These are phyloP conservation scores for Daldinia grandis DNA, from an alignment of 495 filamentous ascomycete genomes.

Conservation along the genomic window DNA sequence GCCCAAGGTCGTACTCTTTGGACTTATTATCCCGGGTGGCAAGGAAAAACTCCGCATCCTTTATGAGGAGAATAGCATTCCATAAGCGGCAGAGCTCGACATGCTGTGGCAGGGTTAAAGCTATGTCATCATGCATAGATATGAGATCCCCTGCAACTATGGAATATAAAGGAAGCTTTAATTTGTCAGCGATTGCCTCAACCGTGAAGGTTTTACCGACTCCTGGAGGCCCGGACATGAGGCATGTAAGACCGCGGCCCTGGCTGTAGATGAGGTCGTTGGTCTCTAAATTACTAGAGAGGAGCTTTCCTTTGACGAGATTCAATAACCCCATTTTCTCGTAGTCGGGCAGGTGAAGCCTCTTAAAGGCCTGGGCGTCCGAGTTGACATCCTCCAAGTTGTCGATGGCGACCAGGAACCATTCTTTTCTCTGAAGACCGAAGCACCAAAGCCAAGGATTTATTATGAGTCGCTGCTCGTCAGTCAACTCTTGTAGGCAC, in stretches of 20 bases:
- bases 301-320: conserved; percentile 57
- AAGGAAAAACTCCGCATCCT: conserved; percentile 73
- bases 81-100: conserved; percentile 57
- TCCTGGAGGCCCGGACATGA: conserved; percentile 64
- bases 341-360: conserved; percentile 60
- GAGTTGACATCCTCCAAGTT: conserved; percentile 55
- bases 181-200: conserved; percentile 60
- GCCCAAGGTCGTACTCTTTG: conserved; percentile 30
- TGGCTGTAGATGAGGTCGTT: conserved; percentile 66
- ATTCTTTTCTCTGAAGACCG: conserved; percentile 55
- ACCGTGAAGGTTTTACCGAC: conserved; percentile 67
- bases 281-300: conserved; percentile 65
- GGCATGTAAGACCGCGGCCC: conserved; percentile 63
- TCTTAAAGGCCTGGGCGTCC: conserved; percentile 63
- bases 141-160: conserved; percentile 51
- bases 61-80: conserved; percentile 64
- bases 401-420: conserved; percentile 51
- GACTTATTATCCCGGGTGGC: conserved; percentile 58
- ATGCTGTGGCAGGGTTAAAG: too few relatives aligned
- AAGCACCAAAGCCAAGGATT: conserved; percentile 55
- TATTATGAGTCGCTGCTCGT: conserved; percentile 55
- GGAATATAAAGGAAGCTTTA: conserved; percentile 57
- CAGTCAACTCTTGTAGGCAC: conserved; percentile 43
- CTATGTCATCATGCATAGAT: too few relatives aligned
- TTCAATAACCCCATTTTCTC: conserved; percentile 64